phyloP scores from a whole-genome alignment of 108 stramenopile species.

The Skeletonema menzelii region DNA sequence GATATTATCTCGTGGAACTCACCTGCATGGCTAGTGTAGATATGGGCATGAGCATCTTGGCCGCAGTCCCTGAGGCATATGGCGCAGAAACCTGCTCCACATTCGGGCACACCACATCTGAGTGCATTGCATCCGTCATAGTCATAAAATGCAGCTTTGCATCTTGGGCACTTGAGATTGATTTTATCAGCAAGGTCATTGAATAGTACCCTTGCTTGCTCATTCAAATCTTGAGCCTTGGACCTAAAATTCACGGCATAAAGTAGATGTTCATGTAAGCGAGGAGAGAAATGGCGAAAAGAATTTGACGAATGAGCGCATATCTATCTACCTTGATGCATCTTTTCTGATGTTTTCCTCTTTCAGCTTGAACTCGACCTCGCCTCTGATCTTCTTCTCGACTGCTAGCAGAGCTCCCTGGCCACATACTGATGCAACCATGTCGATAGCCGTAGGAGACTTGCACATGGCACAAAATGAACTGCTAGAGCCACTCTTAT shows the following conservation, averaged over 20 bases:
- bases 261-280: too few species aligned
- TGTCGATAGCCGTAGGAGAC: conserved; percentile 31
- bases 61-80: conserved; percentile 53
- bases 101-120: conserved; percentile 21
- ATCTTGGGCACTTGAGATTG: conserved; percentile 52
- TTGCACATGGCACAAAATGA: conserved; percentile 36
- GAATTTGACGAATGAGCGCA: background rate
- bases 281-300: background rate
- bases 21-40: conserved; percentile 13
- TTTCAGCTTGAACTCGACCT: conserved; percentile 44
- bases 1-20: background rate
- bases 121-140: conserved; percentile 60
- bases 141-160: conserved; percentile 41
- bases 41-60: conserved; percentile 45
- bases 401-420: conserved; percentile 45
- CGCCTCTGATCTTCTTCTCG: conserved; percentile 39
- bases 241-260: conserved; percentile 2
- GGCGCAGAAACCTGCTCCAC: conserved; percentile 49
- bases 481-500: conserved; percentile 35
- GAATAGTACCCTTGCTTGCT: conserved; percentile 33
- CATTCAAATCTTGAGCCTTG: conserved; percentile 20
- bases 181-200: conserved; percentile 39
- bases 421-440: conserved; percentile 46
- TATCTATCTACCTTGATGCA: conserved; percentile 25
- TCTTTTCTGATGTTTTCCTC: conserved; percentile 23